Percentiles rank a stretch among this genome's conserved stretches.
phyloP scores from a whole-genome alignment of 2,329 filamentous ascomycete genomes.

The Aspergillus pseudoviridinutans region DNA sequence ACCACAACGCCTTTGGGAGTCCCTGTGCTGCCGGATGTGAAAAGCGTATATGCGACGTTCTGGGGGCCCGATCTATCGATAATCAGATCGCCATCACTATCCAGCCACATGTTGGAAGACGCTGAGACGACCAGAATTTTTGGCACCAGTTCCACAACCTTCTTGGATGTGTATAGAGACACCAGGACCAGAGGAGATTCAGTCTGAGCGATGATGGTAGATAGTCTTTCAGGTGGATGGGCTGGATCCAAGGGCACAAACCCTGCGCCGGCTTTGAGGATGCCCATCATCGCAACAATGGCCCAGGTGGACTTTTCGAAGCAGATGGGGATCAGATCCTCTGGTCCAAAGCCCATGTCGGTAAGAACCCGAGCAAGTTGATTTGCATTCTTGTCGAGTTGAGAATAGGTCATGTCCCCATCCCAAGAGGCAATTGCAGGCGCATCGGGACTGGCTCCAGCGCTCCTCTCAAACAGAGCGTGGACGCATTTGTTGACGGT shows the following conservation, averaged over 20 bases:
- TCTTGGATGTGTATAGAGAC: background rate
- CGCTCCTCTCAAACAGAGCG: background rate
- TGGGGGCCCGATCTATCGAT: background rate
- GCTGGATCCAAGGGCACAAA: conserved; percentile 1
- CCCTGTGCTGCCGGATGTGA: conserved; percentile 48
- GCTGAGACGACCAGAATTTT: background rate
- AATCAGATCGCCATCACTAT: background rate
- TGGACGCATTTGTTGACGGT: background rate
- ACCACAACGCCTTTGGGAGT: conserved; percentile 43
- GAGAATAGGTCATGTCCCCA: background rate
- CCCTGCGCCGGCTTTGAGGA: background rate
- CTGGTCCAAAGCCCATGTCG: background rate
- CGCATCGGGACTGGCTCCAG: background rate
- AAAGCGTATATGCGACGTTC: conserved; percentile 51
- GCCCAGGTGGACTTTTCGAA: background rate
- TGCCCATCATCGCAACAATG: background rate
- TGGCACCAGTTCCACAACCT: background rate
- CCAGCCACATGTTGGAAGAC: background rate
- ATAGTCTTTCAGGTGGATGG: background rate
- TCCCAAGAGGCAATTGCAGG: background rate
- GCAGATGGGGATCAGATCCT: background rate
- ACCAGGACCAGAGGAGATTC: background rate
- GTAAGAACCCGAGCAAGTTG: background rate
- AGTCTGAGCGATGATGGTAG: background rate
- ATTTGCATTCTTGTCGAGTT: background rate